These are phyloP conservation scores for Brachypodium distachyon DNA, from an alignment of 202 grass and related monocot species.

Conservation along the genomic window DNA sequence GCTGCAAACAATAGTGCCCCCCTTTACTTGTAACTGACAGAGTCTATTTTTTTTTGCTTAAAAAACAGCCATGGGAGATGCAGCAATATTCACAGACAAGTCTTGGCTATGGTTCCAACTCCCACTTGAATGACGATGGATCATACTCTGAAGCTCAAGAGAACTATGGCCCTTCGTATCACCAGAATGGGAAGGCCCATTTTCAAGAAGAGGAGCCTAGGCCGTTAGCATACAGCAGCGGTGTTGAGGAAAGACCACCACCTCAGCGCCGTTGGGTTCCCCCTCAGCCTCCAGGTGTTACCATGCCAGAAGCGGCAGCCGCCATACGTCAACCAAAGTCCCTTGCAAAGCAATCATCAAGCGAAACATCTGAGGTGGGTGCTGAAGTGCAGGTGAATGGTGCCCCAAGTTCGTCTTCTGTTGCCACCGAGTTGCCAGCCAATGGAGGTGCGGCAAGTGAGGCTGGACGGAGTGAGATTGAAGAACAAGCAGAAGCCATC, in stretches of 20 bases:
- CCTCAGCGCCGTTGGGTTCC: slow-evolving; percentile 50
- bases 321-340: slow-evolving; percentile 55
- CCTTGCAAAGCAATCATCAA: slow-evolving; percentile 31
- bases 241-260: slow-evolving; percentile 21
- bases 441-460: slow-evolving; percentile 1
- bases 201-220: slow-evolving; percentile 35
- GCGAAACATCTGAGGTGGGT: background rate
- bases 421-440: background rate
- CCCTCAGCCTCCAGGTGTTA: slow-evolving; percentile 48
- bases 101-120: slow-evolving; percentile 30
- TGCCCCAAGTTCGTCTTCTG: slow-evolving; percentile 1
- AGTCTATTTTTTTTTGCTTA: background rate
- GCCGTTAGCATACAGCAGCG: slow-evolving; percentile 24
- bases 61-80: slow-evolving; percentile 58
- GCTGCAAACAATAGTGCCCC: background rate
- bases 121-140: slow-evolving; percentile 44
- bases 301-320: slow-evolving; percentile 46
- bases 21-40: slow-evolving; percentile 10
- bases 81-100: slow-evolving; percentile 42
- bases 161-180: slow-evolving; percentile 27
- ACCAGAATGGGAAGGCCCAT: slow-evolving; percentile 51
- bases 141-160: slow-evolving; percentile 40
- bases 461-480: slow-evolving; percentile 12
- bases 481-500: slow-evolving; percentile 21
- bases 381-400: slow-evolving; percentile 29